Conservation (phyloP, 2,329 filamentous ascomycete species). For the Cladorrhinum sp. region DNA sequence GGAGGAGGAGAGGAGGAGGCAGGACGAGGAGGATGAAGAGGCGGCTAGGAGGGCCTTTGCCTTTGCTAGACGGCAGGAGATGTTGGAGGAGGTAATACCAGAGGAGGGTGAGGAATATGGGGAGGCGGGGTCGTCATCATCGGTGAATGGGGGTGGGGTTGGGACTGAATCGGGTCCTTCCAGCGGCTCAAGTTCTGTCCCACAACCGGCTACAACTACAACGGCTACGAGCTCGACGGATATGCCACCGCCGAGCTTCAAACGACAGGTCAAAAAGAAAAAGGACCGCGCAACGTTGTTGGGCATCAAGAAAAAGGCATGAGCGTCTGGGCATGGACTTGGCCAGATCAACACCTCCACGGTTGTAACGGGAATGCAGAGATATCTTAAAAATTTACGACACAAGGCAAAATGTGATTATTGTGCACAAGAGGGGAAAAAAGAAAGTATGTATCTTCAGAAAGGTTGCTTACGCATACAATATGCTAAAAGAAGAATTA, state of each 20-base stretch:
- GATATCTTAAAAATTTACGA: too few relatives aligned
- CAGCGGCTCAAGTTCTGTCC: too few relatives aligned
- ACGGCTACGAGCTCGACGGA: conserved; percentile 34
- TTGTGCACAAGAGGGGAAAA: too few relatives aligned
- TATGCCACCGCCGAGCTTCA: conserved; percentile 60
- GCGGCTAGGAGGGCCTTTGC: conserved; percentile 76
- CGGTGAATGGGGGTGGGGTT: conserved; percentile 25
- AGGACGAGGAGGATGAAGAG: conserved; percentile 81
- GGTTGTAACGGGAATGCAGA: too few relatives aligned
- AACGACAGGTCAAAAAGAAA: conserved; percentile 78
- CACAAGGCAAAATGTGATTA: too few relatives aligned
- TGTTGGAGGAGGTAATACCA: conserved; percentile 47
- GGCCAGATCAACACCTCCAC: too few relatives aligned
- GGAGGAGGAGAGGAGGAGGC: conserved; percentile 59
- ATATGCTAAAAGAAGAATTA: too few relatives aligned
- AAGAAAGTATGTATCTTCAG: too few relatives aligned
- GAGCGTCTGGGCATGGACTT: conserved; percentile 16
- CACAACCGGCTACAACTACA: conserved; percentile 31
- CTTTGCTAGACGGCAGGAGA: conserved; percentile 51
- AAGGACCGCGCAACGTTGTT: conserved; percentile 72
- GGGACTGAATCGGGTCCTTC: conserved; percentile 4
- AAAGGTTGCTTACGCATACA: too few relatives aligned
- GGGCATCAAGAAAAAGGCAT: conserved; percentile 85
- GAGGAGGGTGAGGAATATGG: conserved; percentile 42
- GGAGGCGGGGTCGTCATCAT: too few relatives aligned